phyloP scores from a whole-genome alignment of 2,329 filamentous ascomycete species.

The Paradendryphiella salina region DNA sequence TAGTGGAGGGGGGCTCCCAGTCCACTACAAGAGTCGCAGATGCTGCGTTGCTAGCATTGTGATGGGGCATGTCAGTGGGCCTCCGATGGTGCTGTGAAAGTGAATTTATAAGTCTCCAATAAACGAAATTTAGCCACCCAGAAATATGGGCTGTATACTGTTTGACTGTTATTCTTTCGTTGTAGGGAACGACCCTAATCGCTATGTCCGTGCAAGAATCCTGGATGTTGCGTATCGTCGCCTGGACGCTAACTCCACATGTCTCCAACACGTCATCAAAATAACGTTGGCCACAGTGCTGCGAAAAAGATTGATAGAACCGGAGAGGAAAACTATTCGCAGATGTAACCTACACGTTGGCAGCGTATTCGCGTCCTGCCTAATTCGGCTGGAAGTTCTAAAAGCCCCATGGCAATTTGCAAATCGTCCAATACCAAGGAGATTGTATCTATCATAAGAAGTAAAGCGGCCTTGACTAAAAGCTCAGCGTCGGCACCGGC shows the following conservation, averaged over 20 bases:
- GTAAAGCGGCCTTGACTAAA: no score
- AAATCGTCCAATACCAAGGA: no score
- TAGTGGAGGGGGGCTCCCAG: no score
- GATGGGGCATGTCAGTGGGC: no score
- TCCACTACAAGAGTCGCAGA: neutral
- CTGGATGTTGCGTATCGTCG: neutral
- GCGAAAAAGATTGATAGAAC: neutral
- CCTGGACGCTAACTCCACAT: neutral
- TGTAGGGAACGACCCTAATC: neutral
- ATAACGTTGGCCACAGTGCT: neutral
- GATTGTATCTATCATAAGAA: no score
- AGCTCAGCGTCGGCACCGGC: no score
- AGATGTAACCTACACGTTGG: neutral
- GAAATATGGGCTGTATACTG: neutral
- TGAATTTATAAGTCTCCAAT: neutral
- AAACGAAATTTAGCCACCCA: neutral
- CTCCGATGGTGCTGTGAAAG: neutral
- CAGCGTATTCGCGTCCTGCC: neutral
- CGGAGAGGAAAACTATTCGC: neutral
- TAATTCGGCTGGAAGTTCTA: neutral
- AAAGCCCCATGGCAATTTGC: neutral
- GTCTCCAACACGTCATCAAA: neutral
- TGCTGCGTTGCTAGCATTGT: neutral
- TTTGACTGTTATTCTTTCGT: neutral
- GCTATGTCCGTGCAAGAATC: neutral